Conservation (phyloP, 163 green algal genomes). For the Chlorella variabilis region DNA sequence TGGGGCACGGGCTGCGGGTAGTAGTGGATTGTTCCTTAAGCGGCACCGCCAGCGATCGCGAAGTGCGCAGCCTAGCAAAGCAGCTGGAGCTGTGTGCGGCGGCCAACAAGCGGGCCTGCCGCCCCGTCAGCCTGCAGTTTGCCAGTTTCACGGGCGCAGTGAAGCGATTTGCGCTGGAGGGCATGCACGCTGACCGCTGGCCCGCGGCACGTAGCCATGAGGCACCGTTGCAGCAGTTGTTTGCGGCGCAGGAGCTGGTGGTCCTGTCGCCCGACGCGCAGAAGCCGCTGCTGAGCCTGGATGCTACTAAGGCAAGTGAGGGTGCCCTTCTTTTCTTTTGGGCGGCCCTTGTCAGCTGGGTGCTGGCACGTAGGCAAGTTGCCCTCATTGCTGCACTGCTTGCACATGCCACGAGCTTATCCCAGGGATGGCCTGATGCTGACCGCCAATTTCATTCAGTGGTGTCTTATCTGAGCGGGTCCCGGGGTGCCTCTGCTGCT, state of each 20-base stretch:
- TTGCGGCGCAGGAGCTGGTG: constrained; percentile 43
- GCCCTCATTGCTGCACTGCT: neutral
- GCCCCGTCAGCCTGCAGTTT: constrained; percentile 35
- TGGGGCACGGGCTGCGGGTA: constrained; percentile 35
- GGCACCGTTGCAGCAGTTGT: neutral
- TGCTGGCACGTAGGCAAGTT: too few relatives aligned
- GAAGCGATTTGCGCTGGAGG: constrained; percentile 40
- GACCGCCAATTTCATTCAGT: too few relatives aligned
- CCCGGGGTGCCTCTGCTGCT: too few relatives aligned
- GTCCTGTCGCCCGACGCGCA: constrained; percentile 68
- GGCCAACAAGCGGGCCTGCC: constrained; percentile 47
- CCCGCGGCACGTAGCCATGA: constrained; percentile 4
- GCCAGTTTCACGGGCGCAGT: constrained; percentile 3
- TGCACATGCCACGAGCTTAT: too few relatives aligned
- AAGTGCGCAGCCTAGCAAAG: constrained; percentile 68
- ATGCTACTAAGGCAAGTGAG: constrained; percentile 30
- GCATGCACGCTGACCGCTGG: constrained; percentile 38
- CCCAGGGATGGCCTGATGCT: too few relatives aligned
- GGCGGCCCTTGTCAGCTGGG: too few relatives aligned
- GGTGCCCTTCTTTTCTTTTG: neutral
- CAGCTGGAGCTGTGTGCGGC: constrained; percentile 59
- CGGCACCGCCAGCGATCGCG: constrained; percentile 1
- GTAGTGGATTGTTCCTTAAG: constrained; percentile 57
- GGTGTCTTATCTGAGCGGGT: too few relatives aligned
- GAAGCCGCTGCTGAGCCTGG: constrained; percentile 50